A percentile compares a stretch with the other conserved stretches of the same genome.
These are phyloP conservation scores for Skeletonema grethae DNA, from an alignment of 108 stramenopile genomes.

Conservation along the genomic window DNA sequence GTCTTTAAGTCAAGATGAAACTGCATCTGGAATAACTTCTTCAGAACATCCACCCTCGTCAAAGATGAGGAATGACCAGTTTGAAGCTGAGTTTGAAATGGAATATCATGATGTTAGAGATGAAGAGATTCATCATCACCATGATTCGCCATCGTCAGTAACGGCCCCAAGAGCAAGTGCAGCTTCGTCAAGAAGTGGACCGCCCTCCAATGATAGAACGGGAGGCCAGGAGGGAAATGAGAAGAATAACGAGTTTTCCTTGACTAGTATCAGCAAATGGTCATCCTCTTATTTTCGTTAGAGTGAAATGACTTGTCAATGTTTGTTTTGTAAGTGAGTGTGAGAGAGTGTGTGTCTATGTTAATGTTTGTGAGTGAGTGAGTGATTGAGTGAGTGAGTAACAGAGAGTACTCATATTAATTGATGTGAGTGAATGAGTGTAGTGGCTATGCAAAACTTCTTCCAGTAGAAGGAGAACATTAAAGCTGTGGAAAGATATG, in stretches of 20 bases:
- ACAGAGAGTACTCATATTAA: neutral
- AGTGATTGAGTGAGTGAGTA: neutral
- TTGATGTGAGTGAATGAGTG: neutral
- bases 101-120: constrained; percentile 1
- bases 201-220: neutral
- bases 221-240: neutral
- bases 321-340: neutral
- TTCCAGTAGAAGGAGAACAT: neutral
- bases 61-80: neutral
- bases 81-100: neutral
- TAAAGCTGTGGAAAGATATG: neutral
- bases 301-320: neutral
- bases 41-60: neutral
- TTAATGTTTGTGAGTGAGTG: neutral
- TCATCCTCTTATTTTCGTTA: neutral
- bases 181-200: neutral
- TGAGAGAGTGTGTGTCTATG: no score
- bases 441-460: neutral
- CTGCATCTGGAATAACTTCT: neutral
- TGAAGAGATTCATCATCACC: neutral
- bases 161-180: neutral
- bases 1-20: neutral
- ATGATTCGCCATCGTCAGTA: neutral
- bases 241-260: neutral
- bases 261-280: neutral